phyloP scores from a whole-genome alignment of 2,329 filamentous ascomycete genomes.

The Apiospora rasikravindrae region DNA sequence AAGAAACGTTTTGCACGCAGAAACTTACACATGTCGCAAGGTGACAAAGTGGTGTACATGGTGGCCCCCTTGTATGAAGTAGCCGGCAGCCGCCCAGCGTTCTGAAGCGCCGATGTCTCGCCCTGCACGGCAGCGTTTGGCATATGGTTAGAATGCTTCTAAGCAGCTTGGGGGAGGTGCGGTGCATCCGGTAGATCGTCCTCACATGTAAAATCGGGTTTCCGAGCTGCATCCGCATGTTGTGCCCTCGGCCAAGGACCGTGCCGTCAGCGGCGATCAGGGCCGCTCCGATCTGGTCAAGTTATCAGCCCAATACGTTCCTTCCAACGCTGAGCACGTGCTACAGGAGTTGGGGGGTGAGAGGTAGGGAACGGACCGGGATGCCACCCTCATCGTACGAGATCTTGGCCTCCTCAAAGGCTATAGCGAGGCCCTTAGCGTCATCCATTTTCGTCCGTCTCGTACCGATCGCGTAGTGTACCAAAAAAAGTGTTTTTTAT shows the following conservation, averaged over 20 bases:
- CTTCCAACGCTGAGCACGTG: neutral
- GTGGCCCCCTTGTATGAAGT: conserved; percentile 72
- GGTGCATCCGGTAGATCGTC: conserved; percentile 23
- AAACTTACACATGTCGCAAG: conserved; percentile 74
- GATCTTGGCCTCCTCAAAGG: conserved; percentile 52
- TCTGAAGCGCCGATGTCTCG: conserved; percentile 77
- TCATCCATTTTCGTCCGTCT: conserved; percentile 43
- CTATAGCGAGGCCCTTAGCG: conserved; percentile 48
- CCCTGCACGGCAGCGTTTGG: conserved; percentile 52
- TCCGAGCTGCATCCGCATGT: conserved; percentile 75
- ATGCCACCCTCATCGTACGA: conserved; percentile 54
- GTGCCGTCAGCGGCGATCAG: conserved; percentile 72
- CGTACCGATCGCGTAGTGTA: neutral
- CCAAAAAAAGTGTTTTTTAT: neutral
- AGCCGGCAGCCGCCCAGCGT: conserved; percentile 73
- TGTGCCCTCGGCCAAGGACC: conserved; percentile 74
- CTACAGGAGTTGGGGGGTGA: no score
- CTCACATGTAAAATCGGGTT: conserved; percentile 74
- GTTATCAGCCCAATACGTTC: neutral
- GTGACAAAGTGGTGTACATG: conserved; percentile 84
- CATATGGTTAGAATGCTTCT: neutral
- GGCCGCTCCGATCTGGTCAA: conserved; percentile 55
- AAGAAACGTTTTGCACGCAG: neutral
- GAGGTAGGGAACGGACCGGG: conserved; percentile 40
- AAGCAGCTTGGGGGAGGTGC: neutral